Evolutionary conservation across 257 asterid species (phyloP).

Genomic region (Perilla frutescens): DNA sequence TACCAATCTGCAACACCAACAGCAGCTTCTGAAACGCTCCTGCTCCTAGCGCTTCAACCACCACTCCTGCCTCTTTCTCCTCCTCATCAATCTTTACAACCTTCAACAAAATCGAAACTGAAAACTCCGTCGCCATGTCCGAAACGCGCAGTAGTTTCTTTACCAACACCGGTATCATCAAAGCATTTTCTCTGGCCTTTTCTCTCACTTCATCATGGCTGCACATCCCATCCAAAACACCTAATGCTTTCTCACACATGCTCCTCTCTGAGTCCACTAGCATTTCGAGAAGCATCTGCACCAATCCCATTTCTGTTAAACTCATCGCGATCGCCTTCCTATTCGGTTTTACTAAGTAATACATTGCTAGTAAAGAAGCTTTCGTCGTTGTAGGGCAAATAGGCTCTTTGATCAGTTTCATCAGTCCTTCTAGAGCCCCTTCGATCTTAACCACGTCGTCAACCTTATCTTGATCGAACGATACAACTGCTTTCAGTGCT

Average conservation of each 20-base stretch:
- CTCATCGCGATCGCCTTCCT: constrained; percentile 21
- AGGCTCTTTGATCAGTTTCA: constrained; percentile 52
- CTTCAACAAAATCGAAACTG: constrained; percentile 55
- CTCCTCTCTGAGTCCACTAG: constrained; percentile 56
- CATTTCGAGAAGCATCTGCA: constrained; percentile 41
- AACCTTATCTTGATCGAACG: neutral
- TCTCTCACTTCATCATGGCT: constrained; percentile 45
- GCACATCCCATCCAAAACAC: constrained; percentile 56
- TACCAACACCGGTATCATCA: constrained; percentile 52
- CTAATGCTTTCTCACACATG: constrained; percentile 58
- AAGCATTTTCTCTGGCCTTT: constrained; percentile 44
- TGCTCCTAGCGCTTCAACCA: constrained; percentile 47
- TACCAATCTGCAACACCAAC: constrained; percentile 55
- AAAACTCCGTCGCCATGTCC: constrained; percentile 53
- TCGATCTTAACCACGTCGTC: constrained; percentile 28
- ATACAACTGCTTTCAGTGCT: neutral
- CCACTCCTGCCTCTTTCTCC: neutral
- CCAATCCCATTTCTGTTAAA: constrained; percentile 46
- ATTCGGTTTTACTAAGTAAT: constrained; percentile 35
- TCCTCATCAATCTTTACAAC: constrained; percentile 29
- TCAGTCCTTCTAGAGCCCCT: constrained; percentile 46
- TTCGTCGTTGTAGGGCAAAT: constrained; percentile 57
- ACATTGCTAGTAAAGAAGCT: constrained; percentile 47
- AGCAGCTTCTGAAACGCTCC: constrained; percentile 67
- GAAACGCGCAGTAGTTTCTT: constrained; percentile 63